These are phyloP conservation scores for Pinus albicaulis DNA, from an alignment of 75 land plant genomes.

Conservation along the genomic window DNA sequence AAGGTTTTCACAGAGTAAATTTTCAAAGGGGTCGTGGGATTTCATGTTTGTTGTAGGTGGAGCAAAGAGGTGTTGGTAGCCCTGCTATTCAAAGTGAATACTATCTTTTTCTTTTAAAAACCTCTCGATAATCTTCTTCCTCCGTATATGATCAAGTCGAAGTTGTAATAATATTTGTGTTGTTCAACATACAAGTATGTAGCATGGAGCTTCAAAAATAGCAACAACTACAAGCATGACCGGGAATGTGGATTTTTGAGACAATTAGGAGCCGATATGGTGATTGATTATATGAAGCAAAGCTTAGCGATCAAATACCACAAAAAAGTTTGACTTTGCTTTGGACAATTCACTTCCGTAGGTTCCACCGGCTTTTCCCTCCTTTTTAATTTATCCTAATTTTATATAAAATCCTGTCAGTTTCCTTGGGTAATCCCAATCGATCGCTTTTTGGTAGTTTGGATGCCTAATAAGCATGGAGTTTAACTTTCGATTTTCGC, in stretches of 20 bases:
- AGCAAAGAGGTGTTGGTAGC: background rate
- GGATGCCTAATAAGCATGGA: background rate
- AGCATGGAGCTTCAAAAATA: constrained; percentile 47
- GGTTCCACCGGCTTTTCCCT: background rate
- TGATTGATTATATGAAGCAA: constrained; percentile 47
- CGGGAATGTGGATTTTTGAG: constrained; percentile 38
- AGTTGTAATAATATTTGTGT: background rate
- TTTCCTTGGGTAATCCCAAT: no score
- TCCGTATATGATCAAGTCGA: background rate
- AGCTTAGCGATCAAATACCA: constrained; percentile 34
- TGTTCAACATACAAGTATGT: constrained; percentile 34
- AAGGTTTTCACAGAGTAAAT: constrained; percentile 27
- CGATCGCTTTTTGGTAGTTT: no score
- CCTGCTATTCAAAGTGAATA: background rate
- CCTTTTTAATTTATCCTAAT: no score
- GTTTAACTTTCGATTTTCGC: background rate
- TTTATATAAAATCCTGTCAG: no score
- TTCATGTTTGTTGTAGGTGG: constrained; percentile 31
- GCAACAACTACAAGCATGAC: constrained; percentile 49
- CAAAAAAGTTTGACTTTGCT: constrained; percentile 54
- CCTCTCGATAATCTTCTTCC: background rate
- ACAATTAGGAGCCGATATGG: constrained; percentile 43
- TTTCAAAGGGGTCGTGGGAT: constrained; percentile 32
- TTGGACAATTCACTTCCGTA: constrained; percentile 64
- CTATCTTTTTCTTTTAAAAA: background rate